These are phyloP conservation scores for Picea glauca DNA, from an alignment of 75 land plant species.

Conservation along the genomic window DNA sequence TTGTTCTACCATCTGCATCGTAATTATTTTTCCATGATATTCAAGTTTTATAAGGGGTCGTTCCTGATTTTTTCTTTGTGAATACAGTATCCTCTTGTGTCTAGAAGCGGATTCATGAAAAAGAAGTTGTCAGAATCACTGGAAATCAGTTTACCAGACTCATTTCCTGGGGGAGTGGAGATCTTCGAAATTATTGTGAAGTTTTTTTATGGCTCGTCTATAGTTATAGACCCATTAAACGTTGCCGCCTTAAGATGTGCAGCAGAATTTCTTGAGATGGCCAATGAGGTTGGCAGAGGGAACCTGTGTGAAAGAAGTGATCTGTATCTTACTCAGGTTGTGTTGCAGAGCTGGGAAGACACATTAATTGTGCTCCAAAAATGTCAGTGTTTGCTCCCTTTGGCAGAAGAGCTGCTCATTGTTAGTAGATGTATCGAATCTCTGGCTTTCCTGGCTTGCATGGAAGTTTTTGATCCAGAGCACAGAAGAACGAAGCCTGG, in stretches of 20 bases:
- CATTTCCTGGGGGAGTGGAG: conserved; percentile 74
- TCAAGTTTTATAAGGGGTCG: not conserved
- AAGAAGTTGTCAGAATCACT: conserved; percentile 27
- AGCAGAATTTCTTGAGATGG: conserved; percentile 79
- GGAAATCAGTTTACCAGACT: conserved; percentile 38
- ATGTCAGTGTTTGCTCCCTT: conserved; percentile 56
- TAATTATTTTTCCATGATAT: not conserved
- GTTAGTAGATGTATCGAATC: conserved; percentile 83
- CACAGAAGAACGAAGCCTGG: conserved; percentile 35
- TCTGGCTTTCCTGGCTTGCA: conserved; percentile 90
- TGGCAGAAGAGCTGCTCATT: conserved; percentile 70
- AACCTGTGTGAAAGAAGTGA: conserved; percentile 70
- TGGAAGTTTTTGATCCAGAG: conserved; percentile 86
- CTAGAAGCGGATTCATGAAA: conserved; percentile 72
- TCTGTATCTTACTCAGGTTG: conserved; percentile 75
- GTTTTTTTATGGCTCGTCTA: conserved; percentile 61
- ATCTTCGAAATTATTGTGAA: conserved; percentile 62
- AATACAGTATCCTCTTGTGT: conserved; percentile 56
- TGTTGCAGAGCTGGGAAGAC: conserved; percentile 80
- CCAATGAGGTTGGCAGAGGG: conserved; percentile 43
- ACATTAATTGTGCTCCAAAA: conserved; percentile 71
- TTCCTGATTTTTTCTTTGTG: not conserved
- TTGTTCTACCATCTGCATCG: no score
- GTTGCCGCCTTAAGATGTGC: conserved; percentile 76
- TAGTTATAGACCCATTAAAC: conserved; percentile 61